Percentiles rank a stretch among this genome's conserved stretches.
phyloP scores from a whole-genome alignment of 441 rosid genomes.

The Populus trichocarpa region DNA sequence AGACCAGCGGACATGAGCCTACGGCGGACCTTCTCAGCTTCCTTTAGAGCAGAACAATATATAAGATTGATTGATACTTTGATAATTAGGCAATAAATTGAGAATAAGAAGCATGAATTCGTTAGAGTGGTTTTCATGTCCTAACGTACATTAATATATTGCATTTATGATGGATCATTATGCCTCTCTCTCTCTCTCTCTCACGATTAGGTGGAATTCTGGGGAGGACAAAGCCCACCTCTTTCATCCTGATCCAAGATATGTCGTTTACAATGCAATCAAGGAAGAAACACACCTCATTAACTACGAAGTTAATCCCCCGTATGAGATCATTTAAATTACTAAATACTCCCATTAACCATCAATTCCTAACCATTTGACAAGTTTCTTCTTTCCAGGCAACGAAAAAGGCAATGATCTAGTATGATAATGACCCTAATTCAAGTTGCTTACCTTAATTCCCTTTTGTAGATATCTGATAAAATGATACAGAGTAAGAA shows the following conservation, averaged over 20 bases:
- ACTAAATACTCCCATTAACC: background rate
- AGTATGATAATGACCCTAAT: background rate
- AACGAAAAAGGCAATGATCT: background rate
- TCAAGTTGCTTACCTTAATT: background rate
- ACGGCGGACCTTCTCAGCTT: constrained; percentile 35
- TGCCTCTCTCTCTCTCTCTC: background rate
- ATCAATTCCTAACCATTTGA: background rate
- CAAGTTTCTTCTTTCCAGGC: constrained; percentile 1
- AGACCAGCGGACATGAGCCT: constrained; percentile 23
- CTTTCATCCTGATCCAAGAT: background rate
- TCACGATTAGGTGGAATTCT: background rate
- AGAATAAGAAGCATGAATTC: constrained; percentile 13
- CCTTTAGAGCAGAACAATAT: constrained; percentile 19
- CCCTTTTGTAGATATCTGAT: background rate
- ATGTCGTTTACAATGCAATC: background rate
- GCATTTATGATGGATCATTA: constrained; percentile 1
- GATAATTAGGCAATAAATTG: constrained; percentile 20
- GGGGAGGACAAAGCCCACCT: background rate
- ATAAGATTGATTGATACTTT: constrained; percentile 25
- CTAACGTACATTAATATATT: constrained; percentile 4
- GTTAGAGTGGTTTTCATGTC: constrained; percentile 9
- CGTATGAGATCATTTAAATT: background rate
- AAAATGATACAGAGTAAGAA: background rate
- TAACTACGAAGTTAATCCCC: background rate
- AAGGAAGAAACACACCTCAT: background rate